Evolutionary conservation across 148 eudicot genomes (phyloP).

Genomic region (Fagopyrum esculentum): DNA sequence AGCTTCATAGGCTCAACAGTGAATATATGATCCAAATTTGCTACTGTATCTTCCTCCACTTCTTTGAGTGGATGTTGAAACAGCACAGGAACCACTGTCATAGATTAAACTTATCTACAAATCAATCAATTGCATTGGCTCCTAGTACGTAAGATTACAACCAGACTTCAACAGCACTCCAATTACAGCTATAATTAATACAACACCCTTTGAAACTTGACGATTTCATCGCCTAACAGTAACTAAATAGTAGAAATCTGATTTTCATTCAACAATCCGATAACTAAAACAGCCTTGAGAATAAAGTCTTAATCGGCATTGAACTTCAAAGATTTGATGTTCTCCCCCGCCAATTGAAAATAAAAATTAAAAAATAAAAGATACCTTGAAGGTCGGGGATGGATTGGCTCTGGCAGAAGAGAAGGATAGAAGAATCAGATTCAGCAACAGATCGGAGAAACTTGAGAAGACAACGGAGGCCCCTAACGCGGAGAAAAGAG

Average conservation of each 20-base stretch:
- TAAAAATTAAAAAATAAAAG: neutral
- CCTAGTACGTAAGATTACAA: neutral
- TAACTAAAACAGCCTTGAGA: too few species aligned
- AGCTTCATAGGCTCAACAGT: conserved; percentile 77
- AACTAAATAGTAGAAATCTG: too few species aligned
- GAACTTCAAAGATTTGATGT: neutral
- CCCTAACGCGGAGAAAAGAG: conserved; percentile 74
- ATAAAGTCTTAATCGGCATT: neutral
- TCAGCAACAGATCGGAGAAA: conserved; percentile 74
- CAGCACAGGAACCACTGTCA: conserved; percentile 83
- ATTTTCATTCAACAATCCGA: too few species aligned
- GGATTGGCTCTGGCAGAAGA: conserved; percentile 60
- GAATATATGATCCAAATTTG: conserved; percentile 67
- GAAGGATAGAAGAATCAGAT: conserved; percentile 46
- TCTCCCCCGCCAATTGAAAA: neutral
- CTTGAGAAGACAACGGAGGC: conserved; percentile 81
- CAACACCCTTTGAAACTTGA: neutral
- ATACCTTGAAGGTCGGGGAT: conserved; percentile 67
- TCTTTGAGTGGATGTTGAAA: conserved; percentile 80
- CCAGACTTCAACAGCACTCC: neutral
- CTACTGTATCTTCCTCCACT: conserved; percentile 67
- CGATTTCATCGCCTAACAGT: neutral
- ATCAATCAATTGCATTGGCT: neutral
- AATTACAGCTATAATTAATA: neutral
- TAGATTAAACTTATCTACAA: neutral